Evolutionary conservation across 148 eudicot genomes (phyloP).

Genomic region (Silene conica): DNA sequence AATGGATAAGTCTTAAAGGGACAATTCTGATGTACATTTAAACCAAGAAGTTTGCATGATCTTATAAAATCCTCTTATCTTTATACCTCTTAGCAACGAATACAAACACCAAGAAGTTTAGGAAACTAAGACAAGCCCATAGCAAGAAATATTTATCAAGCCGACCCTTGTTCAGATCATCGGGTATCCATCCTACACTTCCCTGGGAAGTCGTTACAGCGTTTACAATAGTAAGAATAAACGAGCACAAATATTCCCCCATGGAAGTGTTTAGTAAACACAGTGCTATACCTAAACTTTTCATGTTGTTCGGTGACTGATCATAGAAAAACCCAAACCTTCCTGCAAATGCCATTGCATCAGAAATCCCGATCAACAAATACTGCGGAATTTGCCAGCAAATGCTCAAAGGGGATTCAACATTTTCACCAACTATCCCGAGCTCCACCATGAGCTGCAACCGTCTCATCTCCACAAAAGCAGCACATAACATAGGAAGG

Average conservation of each 20-base stretch:
- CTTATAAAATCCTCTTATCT: constrained; percentile 34
- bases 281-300: constrained; percentile 51
- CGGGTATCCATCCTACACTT: constrained; percentile 53
- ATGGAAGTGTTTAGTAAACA: constrained; percentile 32
- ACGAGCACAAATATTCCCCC: constrained; percentile 46
- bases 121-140: constrained; percentile 46
- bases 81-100: constrained; percentile 38
- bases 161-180: constrained; percentile 48
- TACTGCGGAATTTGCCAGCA: background rate
- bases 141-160: constrained; percentile 50
- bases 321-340: constrained; percentile 57
- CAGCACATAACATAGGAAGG: background rate
- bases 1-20: too few relatives aligned
- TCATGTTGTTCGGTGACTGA: constrained; percentile 57
- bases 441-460: background rate
- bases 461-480: background rate
- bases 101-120: constrained; percentile 36
- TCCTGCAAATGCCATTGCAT: constrained; percentile 41
- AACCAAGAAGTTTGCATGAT: too few relatives aligned
- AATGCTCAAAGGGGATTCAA: background rate
- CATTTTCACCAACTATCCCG: background rate
- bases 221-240: constrained; percentile 41
- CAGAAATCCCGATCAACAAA: constrained; percentile 20
- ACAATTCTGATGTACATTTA: too few relatives aligned
- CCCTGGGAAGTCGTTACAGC: constrained; percentile 34